Evolutionary conservation across 768 basidiomycete species (phyloP).

Genomic region (Strobilomyces confusus): DNA sequence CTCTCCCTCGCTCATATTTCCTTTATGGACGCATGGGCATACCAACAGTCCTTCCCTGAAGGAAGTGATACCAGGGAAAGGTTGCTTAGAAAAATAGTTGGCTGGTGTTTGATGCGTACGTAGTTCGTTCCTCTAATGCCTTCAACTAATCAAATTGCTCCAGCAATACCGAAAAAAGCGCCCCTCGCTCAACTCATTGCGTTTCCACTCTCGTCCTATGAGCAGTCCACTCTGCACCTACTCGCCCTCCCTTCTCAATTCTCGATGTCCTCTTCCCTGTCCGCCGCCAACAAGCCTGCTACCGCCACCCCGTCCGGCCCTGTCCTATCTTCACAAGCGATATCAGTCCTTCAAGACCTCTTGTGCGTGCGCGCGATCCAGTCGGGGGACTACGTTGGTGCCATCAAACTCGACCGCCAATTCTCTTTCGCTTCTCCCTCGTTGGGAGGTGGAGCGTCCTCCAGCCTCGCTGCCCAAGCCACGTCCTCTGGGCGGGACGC

Average conservation of each 20-base stretch:
- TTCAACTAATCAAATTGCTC: background rate
- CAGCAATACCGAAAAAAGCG: slow-evolving; percentile 56
- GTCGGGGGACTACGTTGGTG: slow-evolving; percentile 64
- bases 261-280: slow-evolving; percentile 30
- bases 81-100: slow-evolving; percentile 55
- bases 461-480: slow-evolving; percentile 26
- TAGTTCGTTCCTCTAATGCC: slow-evolving; percentile 11
- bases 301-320: background rate
- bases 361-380: slow-evolving; percentile 75
- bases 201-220: slow-evolving; percentile 62
- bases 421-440: slow-evolving; percentile 45
- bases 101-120: slow-evolving; percentile 70
- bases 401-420: slow-evolving; percentile 69
- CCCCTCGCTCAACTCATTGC: slow-evolving; percentile 61
- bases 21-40: slow-evolving; percentile 72
- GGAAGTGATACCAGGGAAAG: slow-evolving; percentile 46
- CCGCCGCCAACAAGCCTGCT: slow-evolving; percentile 2
- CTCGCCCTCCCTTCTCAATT: slow-evolving; percentile 51
- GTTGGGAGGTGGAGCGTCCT: slow-evolving; percentile 4
- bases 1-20: slow-evolving; percentile 63
- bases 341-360: slow-evolving; percentile 70
- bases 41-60: slow-evolving; percentile 68
- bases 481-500: slow-evolving; percentile 19
- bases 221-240: slow-evolving; percentile 52
- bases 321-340: slow-evolving; percentile 41